Percentiles rank a stretch among this genome's conserved stretches.
Evolutionary conservation across 345 rosid species (phyloP).

Genomic region (Populus davidiana): DNA sequence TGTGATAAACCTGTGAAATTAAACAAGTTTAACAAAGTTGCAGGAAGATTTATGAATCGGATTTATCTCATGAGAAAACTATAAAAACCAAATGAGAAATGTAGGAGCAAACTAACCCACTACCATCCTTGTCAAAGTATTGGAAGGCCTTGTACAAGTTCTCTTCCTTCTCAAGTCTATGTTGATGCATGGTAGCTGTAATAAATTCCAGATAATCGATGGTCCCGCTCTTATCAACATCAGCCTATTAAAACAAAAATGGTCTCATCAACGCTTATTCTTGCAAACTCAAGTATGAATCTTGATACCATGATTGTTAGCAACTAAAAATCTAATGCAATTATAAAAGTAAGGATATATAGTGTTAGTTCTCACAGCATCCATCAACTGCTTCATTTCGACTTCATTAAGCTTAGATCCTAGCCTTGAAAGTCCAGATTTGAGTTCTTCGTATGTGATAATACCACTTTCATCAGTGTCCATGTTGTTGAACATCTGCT

Average conservation of each 20-base stretch:
- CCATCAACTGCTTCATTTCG: constrained; percentile 35
- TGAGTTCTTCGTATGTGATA: constrained; percentile 38
- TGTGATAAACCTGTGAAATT: constrained; percentile 22
- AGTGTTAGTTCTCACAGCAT: constrained; percentile 23
- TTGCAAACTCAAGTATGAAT: not conserved
- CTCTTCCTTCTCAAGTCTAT: constrained; percentile 31
- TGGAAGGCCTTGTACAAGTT: constrained; percentile 28
- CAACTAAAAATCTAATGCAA: not conserved
- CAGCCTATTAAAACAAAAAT: constrained; percentile 20
- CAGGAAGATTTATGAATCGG: not conserved
- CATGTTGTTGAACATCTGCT: constrained; percentile 33
- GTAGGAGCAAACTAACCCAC: constrained; percentile 16
- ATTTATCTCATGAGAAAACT: not conserved
- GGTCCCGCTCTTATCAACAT: constrained; percentile 24
- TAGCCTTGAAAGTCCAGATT: constrained; percentile 22
- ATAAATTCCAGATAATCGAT: constrained; percentile 30
- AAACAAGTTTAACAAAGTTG: too few species aligned
- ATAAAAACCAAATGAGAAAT: not conserved
- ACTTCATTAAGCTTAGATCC: constrained; percentile 30
- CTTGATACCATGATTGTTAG: not conserved
- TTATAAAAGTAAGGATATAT: not conserved
- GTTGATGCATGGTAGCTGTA: constrained; percentile 30
- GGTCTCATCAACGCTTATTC: not conserved
- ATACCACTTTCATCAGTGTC: constrained; percentile 35
- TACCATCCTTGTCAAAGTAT: constrained; percentile 26